Conservation (phyloP, 2,329 filamentous ascomycete genomes). For the Incumbomyces delicatus region DNA sequence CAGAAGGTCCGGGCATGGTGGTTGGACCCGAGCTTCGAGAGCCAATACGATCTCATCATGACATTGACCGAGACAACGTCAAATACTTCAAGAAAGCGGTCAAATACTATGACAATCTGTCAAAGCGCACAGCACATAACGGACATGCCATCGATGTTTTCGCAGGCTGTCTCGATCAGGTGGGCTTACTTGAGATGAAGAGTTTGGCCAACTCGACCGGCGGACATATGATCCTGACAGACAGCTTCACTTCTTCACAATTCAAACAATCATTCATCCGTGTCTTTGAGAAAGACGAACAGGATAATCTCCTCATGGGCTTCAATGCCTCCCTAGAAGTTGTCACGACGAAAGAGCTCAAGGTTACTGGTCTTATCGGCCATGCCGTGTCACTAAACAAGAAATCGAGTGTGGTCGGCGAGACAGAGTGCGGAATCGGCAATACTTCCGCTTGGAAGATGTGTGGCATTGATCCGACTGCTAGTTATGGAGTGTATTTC, state of each 20-base stretch:
- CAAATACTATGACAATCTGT: conserved; percentile 94
- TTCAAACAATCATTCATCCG: conserved; percentile 98
- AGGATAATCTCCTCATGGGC: conserved; percentile 92
- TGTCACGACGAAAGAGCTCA: conserved; percentile 92
- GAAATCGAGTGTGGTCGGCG: conserved; percentile 91
- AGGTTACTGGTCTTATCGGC: conserved; percentile 93
- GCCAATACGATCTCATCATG: conserved; percentile 94
- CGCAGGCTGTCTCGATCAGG: conserved; percentile 92
- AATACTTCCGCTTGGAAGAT: conserved; percentile 99
- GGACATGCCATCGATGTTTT: conserved; percentile 97
- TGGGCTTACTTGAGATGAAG: conserved; percentile 97
- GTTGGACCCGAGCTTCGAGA: conserved; percentile 92
- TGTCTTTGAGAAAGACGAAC: conserved; percentile 91
- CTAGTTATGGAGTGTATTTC: conserved; percentile 94
- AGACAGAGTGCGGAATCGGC: conserved; percentile 95
- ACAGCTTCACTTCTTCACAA: conserved; percentile 98
- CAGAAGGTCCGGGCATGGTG: conserved; percentile 92
- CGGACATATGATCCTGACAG: conserved; percentile 95
- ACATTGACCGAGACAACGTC: conserved; percentile 97
- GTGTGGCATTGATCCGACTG: conserved; percentile 90
- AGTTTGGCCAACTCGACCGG: conserved; percentile 91
- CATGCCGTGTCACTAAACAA: conserved; percentile 96
- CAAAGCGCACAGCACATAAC: conserved; percentile 90
- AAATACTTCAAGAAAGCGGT: conserved; percentile 99
- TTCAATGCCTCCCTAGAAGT: conserved; percentile 97